A percentile compares a stretch with the other conserved stretches of the same genome.
phyloP scores from a whole-genome alignment of 83 land plant species.

The Thuja plicata region DNA sequence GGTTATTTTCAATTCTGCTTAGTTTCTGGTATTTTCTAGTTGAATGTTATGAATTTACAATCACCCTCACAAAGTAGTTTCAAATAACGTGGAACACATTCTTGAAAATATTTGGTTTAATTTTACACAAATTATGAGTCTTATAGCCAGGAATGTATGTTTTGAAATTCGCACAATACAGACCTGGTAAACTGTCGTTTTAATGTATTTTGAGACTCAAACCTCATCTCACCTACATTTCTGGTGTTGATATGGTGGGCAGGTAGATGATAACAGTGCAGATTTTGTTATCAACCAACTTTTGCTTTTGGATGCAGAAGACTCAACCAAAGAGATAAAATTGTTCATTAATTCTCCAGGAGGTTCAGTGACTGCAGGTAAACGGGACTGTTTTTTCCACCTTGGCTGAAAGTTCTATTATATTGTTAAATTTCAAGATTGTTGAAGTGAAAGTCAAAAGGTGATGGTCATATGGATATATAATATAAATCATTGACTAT shows the following conservation, averaged over 20 bases:
- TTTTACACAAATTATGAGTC: not conserved
- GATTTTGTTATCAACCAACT: constrained; percentile 89
- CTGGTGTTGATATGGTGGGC: constrained; percentile 16
- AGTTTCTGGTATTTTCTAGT: not conserved
- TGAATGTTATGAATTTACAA: not conserved
- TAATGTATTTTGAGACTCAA: not conserved
- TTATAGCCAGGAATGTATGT: not conserved
- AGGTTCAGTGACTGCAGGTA: constrained; percentile 93
- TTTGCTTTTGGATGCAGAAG: constrained; percentile 86
- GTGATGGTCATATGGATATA: constrained; percentile 1
- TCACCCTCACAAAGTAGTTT: not conserved
- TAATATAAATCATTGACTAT: not conserved
- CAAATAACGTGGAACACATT: not conserved
- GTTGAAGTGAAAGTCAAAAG: not conserved
- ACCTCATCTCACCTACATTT: not conserved
- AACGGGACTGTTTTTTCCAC: not conserved
- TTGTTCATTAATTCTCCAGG: constrained; percentile 96
- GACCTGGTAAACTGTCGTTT: not conserved
- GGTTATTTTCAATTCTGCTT: not conserved
- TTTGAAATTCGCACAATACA: not conserved
- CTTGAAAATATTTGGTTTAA: not conserved
- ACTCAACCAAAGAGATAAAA: constrained; percentile 81
- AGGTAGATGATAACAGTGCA: constrained; percentile 87
- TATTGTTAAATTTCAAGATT: not conserved
- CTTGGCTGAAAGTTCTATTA: not conserved